Base-by-base conservation (phyloP, 441 rosid species). In the Daphne laureola region DNA sequence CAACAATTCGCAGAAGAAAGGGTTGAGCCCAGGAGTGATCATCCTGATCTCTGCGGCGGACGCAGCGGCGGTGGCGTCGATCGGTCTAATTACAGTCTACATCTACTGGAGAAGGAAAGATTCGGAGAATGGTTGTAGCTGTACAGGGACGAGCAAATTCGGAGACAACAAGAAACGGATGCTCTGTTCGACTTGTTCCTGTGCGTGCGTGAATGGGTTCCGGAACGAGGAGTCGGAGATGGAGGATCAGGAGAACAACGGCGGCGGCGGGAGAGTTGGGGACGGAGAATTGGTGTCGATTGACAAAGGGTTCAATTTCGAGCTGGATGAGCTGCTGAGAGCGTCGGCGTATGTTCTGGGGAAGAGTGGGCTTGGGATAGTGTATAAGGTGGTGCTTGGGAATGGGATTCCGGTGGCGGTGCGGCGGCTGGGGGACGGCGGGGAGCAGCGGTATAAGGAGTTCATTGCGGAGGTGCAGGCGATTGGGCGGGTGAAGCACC, bases 261-360 rank as follows among this genome's bases (percentile, higher is more conserved):
- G 26, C 45, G 67, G 52, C 21, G 68, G 59, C 14, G 66, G 31
- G 49, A 17, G 58, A 57, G n/a, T n/a, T n/a, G 78, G 79, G 26
- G 82, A 78, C 17, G 98, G 98, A 43, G 91, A 89, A 63, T 64
- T 92, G 3, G 97, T 89, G 45, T 86, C 94, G 3, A 86, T 92
- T 2, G 98, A 89, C 53, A 85, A 85, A 63, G 88, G 94, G 18
- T 92, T 92, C 62, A 76, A 75, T 0, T 78, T 92, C 52, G 97
- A 89, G 81, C 71, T 92, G 2, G 97, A 92, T 17, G 98, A 92
- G 72, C 44, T 92, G 61, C 65, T 92, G 17, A 80, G 96, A 69
- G 97, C 98, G 36, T 92, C 98, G 12, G 96, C 98, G 6, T 89
- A 92, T 54, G 98, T 92, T 54, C 41, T 89, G 69, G 98, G 98